Evolutionary conservation across 2,329 filamentous ascomycete genomes (phyloP).

Genomic region (Sporothrix sp.): DNA sequence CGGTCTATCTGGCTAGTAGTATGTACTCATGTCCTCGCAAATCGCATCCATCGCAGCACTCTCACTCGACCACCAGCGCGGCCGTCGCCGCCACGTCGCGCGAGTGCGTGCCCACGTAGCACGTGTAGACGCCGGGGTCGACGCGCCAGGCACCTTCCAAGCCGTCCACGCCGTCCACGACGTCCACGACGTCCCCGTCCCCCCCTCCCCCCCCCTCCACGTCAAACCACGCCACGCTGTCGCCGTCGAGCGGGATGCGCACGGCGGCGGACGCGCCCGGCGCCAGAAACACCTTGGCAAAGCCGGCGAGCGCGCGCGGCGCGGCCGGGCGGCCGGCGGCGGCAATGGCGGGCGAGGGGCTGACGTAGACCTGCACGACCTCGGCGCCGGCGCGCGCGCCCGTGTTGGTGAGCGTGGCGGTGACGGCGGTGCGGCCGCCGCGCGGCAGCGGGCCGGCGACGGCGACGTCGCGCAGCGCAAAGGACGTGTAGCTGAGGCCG

Average conservation of each 20-base stretch:
- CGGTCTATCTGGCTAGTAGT: too few species aligned
- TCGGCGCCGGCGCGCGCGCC: constrained; percentile 8
- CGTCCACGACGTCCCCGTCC: too few species aligned
- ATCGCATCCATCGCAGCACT: too few species aligned
- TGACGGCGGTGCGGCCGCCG: constrained; percentile 43
- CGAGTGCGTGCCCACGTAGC: constrained; percentile 14
- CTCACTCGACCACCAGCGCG: constrained; percentile 5
- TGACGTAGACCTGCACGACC: constrained; percentile 15
- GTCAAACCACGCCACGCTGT: constrained; percentile 14
- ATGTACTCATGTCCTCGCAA: too few species aligned
- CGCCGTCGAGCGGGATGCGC: background rate
- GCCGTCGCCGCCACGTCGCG: constrained; percentile 5
- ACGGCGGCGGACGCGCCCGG: background rate
- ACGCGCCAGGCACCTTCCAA: constrained; percentile 14
- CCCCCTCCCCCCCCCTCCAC: background rate
- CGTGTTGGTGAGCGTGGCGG: constrained; percentile 10
- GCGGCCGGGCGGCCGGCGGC: constrained; percentile 1
- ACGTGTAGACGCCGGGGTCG: constrained; percentile 14
- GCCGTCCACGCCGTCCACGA: too few species aligned
- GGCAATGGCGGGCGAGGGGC: background rate
- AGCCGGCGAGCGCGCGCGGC: constrained; percentile 13
- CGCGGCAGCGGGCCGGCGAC: background rate
- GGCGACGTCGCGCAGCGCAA: constrained; percentile 39
- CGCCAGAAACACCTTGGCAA: constrained; percentile 12
- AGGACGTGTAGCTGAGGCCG: constrained; percentile 12